phyloP scores from a whole-genome alignment of 148 eudicot species.

The Nyssa sinensis region DNA sequence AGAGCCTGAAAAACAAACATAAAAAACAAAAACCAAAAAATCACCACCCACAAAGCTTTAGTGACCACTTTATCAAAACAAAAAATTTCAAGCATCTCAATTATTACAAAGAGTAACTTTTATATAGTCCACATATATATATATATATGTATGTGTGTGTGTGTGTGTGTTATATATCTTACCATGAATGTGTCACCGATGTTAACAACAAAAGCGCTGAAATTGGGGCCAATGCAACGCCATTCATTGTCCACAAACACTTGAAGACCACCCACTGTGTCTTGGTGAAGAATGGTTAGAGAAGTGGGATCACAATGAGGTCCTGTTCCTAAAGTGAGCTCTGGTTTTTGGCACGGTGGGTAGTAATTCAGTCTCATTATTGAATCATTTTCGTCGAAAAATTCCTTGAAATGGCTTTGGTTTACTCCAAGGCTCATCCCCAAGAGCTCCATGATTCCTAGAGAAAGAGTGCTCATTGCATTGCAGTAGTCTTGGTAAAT shows the following conservation, averaged over 20 bases:
- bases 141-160: neutral
- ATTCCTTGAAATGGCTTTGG: conserved; percentile 34
- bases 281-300: conserved; percentile 62
- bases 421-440: conserved; percentile 53
- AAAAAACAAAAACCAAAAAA: neutral
- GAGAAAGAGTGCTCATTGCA: conserved; percentile 53
- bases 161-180: neutral
- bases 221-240: conserved; percentile 44
- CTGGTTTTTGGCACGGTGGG: conserved; percentile 58
- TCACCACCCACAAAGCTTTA: neutral
- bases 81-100: neutral
- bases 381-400: conserved; percentile 56
- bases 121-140: neutral
- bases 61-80: too few species aligned
- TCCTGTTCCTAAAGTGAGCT: conserved; percentile 58
- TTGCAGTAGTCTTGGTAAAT: conserved; percentile 58
- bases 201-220: conserved; percentile 59
- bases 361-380: conserved; percentile 67
- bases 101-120: too few species aligned
- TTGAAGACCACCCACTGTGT: conserved; percentile 55
- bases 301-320: conserved; percentile 74
- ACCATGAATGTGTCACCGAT: conserved; percentile 74
- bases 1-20: conserved; percentile 42
- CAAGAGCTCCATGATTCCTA: conserved; percentile 58
- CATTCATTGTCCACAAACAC: conserved; percentile 59